phyloP scores from a whole-genome alignment of 2,329 filamentous ascomycete species.

The Cyphellophora europaea region DNA sequence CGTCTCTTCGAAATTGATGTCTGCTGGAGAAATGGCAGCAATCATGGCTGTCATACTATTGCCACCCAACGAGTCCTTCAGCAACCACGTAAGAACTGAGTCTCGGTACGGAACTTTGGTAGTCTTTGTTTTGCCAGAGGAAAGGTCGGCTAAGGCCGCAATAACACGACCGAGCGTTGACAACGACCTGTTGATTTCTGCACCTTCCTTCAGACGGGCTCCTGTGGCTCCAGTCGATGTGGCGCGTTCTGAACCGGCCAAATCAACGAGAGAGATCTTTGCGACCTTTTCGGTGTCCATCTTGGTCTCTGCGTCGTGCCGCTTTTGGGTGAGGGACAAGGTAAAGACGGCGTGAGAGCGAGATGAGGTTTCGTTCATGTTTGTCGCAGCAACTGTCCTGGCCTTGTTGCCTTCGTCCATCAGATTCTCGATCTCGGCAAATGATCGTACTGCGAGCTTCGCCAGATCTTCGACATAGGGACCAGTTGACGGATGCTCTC shows the following conservation, averaged over 20 bases:
- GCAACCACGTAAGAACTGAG: slow-evolving; percentile 87
- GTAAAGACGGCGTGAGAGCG: slow-evolving; percentile 98
- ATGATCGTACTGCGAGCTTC: slow-evolving; percentile 86
- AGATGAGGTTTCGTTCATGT: slow-evolving; percentile 99
- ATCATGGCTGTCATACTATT: slow-evolving; percentile 99
- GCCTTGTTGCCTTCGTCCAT: slow-evolving; percentile 99
- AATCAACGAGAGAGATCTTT: slow-evolving; percentile 94
- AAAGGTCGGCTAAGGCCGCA: slow-evolving; percentile 84
- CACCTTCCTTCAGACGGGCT: slow-evolving; percentile 89
- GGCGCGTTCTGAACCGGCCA: slow-evolving; percentile 93
- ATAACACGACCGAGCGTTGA: slow-evolving; percentile 97
- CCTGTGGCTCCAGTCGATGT: slow-evolving; percentile 96
- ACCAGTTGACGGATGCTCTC: slow-evolving; percentile 94
- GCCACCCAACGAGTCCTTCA: slow-evolving; percentile 93
- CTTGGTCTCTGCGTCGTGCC: slow-evolving; percentile 80
- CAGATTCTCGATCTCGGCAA: slow-evolving; percentile 89
- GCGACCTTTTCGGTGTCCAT: slow-evolving; percentile 98
- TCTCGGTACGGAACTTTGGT: slow-evolving; percentile 91
- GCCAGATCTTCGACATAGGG: slow-evolving; percentile 97
- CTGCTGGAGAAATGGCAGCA: slow-evolving; percentile 92
- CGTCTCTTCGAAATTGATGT: slow-evolving; percentile 98
- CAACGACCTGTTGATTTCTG: slow-evolving; percentile 94
- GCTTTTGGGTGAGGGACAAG: slow-evolving; percentile 87
- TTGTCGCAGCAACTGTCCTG: slow-evolving; percentile 91
- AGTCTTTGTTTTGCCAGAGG: slow-evolving; percentile 68